A percentile compares a stretch with the other conserved stretches of the same genome.
Conservation (phyloP, 2,329 filamentous ascomycete species). For the Fusarium tupiense region DNA sequence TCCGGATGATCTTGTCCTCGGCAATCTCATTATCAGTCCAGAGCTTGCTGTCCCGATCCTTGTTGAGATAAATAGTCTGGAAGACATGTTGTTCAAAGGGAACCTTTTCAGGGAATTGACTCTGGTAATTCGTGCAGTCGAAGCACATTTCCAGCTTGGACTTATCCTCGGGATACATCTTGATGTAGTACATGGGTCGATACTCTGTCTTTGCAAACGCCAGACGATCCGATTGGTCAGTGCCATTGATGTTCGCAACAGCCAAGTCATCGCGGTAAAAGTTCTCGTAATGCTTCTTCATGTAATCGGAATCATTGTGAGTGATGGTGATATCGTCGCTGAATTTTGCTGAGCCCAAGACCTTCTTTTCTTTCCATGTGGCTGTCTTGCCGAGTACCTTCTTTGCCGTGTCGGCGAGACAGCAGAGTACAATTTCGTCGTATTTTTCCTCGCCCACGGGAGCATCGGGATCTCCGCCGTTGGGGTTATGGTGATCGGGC, state of each 20-base stretch:
- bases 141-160: constrained; percentile 31
- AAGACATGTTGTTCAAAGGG: constrained; percentile 48
- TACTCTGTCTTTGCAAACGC: constrained; percentile 25
- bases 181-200: constrained; percentile 34
- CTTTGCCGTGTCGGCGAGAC: constrained; percentile 26
- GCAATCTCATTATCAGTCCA: constrained; percentile 25
- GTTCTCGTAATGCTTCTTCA: constrained; percentile 33
- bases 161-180: constrained; percentile 31
- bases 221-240: constrained; percentile 15
- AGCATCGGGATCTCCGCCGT: constrained; percentile 16
- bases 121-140: constrained; percentile 31
- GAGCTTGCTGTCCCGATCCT: constrained; percentile 20
- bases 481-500: constrained; percentile 21
- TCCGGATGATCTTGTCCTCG: constrained; percentile 26
- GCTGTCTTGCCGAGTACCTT: constrained; percentile 18
- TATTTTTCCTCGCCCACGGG: constrained; percentile 16
- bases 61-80: constrained; percentile 66
- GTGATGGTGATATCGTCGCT: constrained; percentile 28
- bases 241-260: constrained; percentile 14
- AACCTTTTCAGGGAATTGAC: constrained; percentile 29
- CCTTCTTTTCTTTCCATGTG: constrained; percentile 28
- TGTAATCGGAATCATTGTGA: constrained; percentile 24
- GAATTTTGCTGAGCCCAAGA: constrained; percentile 22
- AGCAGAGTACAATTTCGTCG: constrained; percentile 26
- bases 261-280: constrained; percentile 26